Base-by-base conservation (phyloP, 1,284 basidiomycete genomes). In the Macrocystidia cucumis region DNA sequence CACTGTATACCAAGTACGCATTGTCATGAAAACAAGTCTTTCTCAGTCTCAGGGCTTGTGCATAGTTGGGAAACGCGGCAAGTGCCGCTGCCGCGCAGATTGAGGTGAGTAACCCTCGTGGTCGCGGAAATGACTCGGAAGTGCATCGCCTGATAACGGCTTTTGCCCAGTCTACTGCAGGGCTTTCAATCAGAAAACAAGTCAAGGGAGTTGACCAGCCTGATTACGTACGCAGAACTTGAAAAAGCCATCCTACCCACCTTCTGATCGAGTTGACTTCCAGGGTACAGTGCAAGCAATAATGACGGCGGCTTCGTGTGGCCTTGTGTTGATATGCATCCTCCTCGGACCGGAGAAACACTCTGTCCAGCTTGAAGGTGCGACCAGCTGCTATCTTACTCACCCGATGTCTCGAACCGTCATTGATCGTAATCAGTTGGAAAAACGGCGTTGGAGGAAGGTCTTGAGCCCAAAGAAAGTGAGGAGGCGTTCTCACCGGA, bases 1-100 rank as follows among this genome's bases (percentile, higher is more conserved):
- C 33, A 45, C 65, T 9, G 57, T 59, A 0, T 68, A 65, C 38
- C 63, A 66, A 36, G 34, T 36, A 36, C 5, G 9, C 22, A 17
- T 8, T 21, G 6, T 29, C 13, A 12, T 12, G 5, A 30, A 5
- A 30, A 5, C 12, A 12, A 16, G 17, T 4, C 11, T 30, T 16
- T 30, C 12, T n/a, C 14, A 5, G 11, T 30, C 29, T n/a, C n/a
- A n/a, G n/a, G n/a, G n/a, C 12, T 4, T 30, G 3, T 18, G 5
- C 9, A n/a, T 18, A 36, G 34, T 33, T 57, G 13, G 52, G 55
- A 19, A 69, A 67, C 34, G 40, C 37, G 20, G 34, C 34, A 11
- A 42, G 40, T n/a, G 34, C 35, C n/a, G 33, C 43, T 19, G 34
- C 34, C 4, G 38, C 43, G 3, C 43, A 44, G 27, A 44, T 44